These are phyloP conservation scores for Fulvia fulva DNA, from an alignment of 2,329 filamentous ascomycete genomes.

Conservation along the genomic window DNA sequence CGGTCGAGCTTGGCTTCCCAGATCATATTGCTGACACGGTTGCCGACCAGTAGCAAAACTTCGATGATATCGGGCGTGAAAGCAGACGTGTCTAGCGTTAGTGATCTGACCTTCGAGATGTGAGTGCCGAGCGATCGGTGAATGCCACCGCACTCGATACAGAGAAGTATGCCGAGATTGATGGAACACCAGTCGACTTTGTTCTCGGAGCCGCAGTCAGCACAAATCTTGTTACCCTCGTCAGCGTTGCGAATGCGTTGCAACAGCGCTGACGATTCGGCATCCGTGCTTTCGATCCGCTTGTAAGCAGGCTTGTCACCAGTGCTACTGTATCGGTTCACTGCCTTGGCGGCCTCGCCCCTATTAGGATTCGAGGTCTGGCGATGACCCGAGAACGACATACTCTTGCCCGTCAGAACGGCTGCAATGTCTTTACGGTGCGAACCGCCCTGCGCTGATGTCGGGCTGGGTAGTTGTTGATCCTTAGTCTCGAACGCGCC, in stretches of 20 bases:
- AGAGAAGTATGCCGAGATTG: conserved; percentile 91
- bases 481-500: conserved; percentile 79
- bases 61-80: conserved; percentile 98
- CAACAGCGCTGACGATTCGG: conserved; percentile 72
- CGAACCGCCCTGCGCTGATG: conserved; percentile 48
- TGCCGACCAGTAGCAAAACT: conserved; percentile 83
- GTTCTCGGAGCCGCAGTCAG: conserved; percentile 83
- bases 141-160: conserved; percentile 97
- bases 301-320: conserved; percentile 76
- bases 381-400: conserved; percentile 61
- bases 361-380: conserved; percentile 41
- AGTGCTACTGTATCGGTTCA: conserved; percentile 83
- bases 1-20: conserved; percentile 86
- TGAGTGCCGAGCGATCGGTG: conserved; percentile 94
- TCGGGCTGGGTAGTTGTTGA: conserved; percentile 45
- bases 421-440: conserved; percentile 84
- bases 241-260: conserved; percentile 85
- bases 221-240: conserved; percentile 88
- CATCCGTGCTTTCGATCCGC: conserved; percentile 69
- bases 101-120: conserved; percentile 92
- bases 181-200: conserved; percentile 99
- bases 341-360: conserved; percentile 49
- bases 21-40: conserved; percentile 91
- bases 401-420: conserved; percentile 86
- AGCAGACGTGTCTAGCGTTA: conserved; percentile 91